Conservation (phyloP, 164 flowering plant species). For the Magnolia changhungtana region DNA sequence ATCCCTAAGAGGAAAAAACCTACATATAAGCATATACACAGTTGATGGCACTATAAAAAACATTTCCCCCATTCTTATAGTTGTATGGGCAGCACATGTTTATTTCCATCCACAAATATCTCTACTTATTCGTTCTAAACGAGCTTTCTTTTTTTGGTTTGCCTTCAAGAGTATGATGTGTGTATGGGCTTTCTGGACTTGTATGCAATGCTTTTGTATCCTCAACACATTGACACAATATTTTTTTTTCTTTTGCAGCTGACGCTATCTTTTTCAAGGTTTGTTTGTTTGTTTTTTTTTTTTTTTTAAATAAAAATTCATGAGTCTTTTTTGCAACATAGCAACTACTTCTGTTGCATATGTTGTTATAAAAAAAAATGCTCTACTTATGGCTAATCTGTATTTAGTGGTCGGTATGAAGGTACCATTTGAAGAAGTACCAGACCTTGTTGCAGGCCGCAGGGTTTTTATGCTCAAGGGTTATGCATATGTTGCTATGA, state of each 20-base stretch:
- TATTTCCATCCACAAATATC: neutral
- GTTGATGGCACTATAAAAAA: neutral
- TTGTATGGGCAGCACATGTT: neutral
- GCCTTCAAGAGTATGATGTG: neutral
- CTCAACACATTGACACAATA: conserved; percentile 11
- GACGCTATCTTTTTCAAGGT: conserved; percentile 72
- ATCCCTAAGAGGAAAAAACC: neutral
- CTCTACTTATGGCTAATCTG: neutral
- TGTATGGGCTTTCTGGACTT: neutral
- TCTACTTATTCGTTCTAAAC: neutral
- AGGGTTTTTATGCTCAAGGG: conserved; percentile 68
- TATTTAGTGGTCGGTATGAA: conserved; percentile 23
- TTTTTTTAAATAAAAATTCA: too few relatives aligned
- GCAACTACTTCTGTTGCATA: neutral
- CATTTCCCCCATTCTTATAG: neutral
- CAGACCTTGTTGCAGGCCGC: conserved; percentile 84
- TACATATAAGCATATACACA: neutral
- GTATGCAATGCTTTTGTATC: neutral
- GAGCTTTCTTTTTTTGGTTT: neutral
- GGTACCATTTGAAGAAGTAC: conserved; percentile 97
- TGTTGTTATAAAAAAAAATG: neutral
- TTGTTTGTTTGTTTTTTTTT: conserved; percentile 8
- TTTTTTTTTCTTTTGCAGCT: conserved; percentile 51
- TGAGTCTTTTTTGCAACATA: neutral
- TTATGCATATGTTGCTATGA: conserved; percentile 76